A percentile compares a stretch with the other conserved stretches of the same genome.
phyloP scores from a whole-genome alignment of 768 basidiomycete genomes.

The Serendipita sp. region DNA sequence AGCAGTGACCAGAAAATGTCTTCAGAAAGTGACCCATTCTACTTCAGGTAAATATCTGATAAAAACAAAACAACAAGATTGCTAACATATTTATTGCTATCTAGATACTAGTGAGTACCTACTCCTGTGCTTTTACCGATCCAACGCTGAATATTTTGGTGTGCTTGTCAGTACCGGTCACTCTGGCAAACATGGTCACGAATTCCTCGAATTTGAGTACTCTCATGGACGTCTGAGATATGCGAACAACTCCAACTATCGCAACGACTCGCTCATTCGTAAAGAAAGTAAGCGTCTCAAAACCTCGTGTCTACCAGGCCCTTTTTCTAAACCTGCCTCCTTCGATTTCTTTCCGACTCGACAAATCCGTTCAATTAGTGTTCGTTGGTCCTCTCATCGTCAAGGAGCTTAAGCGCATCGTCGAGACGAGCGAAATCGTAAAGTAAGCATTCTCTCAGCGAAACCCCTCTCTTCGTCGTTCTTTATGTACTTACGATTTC shows the following conservation, averaged over 20 bases:
- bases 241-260: slow-evolving; percentile 98
- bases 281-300: slow-evolving; percentile 74
- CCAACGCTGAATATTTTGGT: neutral
- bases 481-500: neutral
- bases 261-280: slow-evolving; percentile 91
- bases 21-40: neutral
- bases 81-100: neutral
- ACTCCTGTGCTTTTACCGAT: neutral
- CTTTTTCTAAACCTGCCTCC: neutral
- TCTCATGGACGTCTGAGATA: slow-evolving; percentile 91
- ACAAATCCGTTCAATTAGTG: slow-evolving; percentile 37
- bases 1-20: neutral
- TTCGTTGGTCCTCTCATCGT: slow-evolving; percentile 84
- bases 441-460: slow-evolving; percentile 38
- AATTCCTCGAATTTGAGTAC: slow-evolving; percentile 97
- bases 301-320: neutral
- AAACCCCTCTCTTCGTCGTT: neutral
- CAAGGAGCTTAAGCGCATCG: slow-evolving; percentile 86
- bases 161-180: slow-evolving; percentile 71
- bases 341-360: neutral
- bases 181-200: slow-evolving; percentile 93
- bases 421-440: slow-evolving; percentile 83
- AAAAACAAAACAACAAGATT: no score
- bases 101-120: neutral
- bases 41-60: neutral